phyloP scores from a whole-genome alignment of 345 rosid genomes.

The Kernera saxatilis region DNA sequence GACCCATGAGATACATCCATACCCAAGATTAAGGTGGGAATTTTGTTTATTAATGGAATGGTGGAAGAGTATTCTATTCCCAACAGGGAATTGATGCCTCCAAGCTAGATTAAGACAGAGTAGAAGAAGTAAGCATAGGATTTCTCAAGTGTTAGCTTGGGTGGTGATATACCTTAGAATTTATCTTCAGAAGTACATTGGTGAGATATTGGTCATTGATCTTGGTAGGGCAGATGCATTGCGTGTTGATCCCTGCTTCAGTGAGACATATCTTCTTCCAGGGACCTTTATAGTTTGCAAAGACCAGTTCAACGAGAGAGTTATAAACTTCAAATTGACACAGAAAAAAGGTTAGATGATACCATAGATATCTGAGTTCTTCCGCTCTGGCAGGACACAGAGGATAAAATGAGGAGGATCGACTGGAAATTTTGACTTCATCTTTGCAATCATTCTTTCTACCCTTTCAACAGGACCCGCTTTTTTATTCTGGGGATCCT shows the following conservation, averaged over 20 bases:
- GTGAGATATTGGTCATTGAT: conserved; percentile 79
- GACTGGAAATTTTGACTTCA: conserved; percentile 45
- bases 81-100: conserved; percentile 89
- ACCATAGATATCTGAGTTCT: conserved; percentile 84
- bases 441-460: conserved; percentile 61
- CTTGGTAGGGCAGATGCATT: conserved; percentile 70
- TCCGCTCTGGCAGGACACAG: conserved; percentile 75
- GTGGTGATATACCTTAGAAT: conserved; percentile 58
- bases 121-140: conserved; percentile 1
- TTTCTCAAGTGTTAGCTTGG: neutral
- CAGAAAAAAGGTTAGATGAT: conserved; percentile 13
- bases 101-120: conserved; percentile 50
- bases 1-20: conserved; percentile 98
- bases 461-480: conserved; percentile 62
- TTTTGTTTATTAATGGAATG: conserved; percentile 53
- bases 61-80: conserved; percentile 45
- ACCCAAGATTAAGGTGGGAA: conserved; percentile 89
- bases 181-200: conserved; percentile 84
- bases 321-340: neutral
- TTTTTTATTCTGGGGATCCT: conserved; percentile 51
- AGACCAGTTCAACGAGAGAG: conserved; percentile 9
- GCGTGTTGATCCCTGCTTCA: conserved; percentile 70
- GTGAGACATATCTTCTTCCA: conserved; percentile 78
- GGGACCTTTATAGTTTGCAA: conserved; percentile 49
- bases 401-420: conserved; percentile 57